Percentiles rank a stretch among this genome's conserved stretches.
These are phyloP conservation scores for Entomortierella chlamydospora DNA, from an alignment of 192 early-diverging fungal genomes.

Conservation along the genomic window DNA sequence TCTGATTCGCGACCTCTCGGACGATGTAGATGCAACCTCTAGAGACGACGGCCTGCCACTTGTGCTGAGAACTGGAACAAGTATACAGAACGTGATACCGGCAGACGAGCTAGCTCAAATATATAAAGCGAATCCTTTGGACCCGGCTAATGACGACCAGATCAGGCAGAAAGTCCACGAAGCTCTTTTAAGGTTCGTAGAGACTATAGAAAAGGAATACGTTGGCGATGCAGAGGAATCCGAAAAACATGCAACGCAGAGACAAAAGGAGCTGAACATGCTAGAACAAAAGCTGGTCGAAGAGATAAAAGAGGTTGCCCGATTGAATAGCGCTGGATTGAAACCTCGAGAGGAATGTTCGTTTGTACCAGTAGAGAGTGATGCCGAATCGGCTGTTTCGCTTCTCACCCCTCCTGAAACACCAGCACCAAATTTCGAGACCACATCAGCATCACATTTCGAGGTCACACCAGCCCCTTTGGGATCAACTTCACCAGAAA, in stretches of 20 bases:
- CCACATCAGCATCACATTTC: too few relatives aligned
- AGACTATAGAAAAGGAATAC: background rate
- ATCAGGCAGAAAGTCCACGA: constrained; percentile 8
- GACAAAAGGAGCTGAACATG: constrained; percentile 12
- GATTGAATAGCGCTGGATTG: background rate
- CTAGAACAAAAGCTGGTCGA: constrained; percentile 28
- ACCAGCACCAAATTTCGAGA: too few relatives aligned
- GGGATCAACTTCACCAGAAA: background rate
- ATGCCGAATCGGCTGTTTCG: background rate
- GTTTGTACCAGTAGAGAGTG: too few relatives aligned
- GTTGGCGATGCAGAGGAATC: background rate
- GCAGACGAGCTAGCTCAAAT: background rate
- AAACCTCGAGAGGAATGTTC: too few relatives aligned
- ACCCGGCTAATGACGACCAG: background rate
- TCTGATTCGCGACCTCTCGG: background rate
- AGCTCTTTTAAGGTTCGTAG: constrained; percentile 10
- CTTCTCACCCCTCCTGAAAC: too few relatives aligned
- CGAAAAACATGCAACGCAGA: background rate
- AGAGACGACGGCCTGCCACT: background rate
- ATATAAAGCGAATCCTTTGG: background rate
- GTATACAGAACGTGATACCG: constrained; percentile 3
- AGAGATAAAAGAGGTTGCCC: constrained; percentile 24
- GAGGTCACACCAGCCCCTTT: too few relatives aligned
- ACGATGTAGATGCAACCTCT: background rate
- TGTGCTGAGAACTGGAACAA: too few relatives aligned